A percentile compares a stretch with the other conserved stretches of the same genome.
These are phyloP conservation scores for Fagopyrum homotropicum DNA, from an alignment of 148 eudicot genomes.

Conservation along the genomic window DNA sequence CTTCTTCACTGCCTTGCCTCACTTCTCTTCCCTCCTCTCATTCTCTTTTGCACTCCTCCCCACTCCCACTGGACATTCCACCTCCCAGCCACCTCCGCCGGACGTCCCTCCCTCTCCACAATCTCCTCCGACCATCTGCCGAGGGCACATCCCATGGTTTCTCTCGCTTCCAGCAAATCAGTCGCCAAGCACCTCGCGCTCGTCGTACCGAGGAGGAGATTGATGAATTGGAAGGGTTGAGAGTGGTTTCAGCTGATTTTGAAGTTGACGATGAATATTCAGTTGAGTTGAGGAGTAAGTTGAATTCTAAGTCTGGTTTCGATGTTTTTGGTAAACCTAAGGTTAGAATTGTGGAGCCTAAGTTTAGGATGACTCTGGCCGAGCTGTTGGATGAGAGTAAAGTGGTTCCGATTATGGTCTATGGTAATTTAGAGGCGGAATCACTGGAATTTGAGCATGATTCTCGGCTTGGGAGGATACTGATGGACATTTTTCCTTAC, in stretches of 20 bases:
- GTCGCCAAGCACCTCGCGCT: too few species aligned
- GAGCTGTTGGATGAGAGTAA: conserved; percentile 91
- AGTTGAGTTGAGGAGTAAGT: conserved; percentile 31
- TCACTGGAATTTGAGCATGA: conserved; percentile 83
- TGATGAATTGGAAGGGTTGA: too few species aligned
- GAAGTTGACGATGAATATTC: conserved; percentile 17
- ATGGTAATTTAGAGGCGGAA: conserved; percentile 72
- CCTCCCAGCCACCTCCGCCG: conserved; percentile 16
- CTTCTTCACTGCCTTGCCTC: conserved; percentile 12
- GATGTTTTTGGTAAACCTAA: conserved; percentile 47
- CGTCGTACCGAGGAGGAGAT: too few species aligned
- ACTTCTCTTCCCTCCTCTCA: conserved; percentile 3
- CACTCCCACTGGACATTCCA: conserved; percentile 14
- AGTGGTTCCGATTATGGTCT: conserved; percentile 82
- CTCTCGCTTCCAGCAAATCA: too few species aligned
- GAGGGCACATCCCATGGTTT: too few species aligned
- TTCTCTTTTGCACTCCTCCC: conserved; percentile 12
- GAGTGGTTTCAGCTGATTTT: too few species aligned
- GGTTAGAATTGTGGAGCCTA: conserved; percentile 75
- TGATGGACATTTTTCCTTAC: conserved; percentile 34
- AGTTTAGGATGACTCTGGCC: conserved; percentile 78
- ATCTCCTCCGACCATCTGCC: conserved; percentile 17
- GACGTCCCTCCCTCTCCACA: conserved; percentile 14
- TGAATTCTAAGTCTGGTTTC: conserved; percentile 20
- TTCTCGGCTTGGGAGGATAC: conserved; percentile 71